phyloP scores from a whole-genome alignment of 345 rosid species.

The Fremontodendron californicum region DNA sequence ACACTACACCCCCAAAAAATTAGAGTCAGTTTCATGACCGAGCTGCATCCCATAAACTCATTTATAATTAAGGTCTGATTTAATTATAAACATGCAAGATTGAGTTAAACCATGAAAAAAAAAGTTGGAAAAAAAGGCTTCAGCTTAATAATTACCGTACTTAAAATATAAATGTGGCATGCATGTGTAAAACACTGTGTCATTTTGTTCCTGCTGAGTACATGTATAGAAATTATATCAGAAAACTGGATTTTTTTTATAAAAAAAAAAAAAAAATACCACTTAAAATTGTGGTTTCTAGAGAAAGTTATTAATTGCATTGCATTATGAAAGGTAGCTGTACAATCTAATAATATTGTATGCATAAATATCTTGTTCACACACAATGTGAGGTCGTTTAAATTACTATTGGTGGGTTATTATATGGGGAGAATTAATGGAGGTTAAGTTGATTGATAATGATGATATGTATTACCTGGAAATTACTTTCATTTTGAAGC shows the following conservation, averaged over 20 bases:
- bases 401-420: not conserved
- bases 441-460: not conserved
- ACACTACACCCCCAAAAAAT: not conserved
- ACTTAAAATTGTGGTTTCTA: not conserved
- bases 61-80: slow-evolving; percentile 6
- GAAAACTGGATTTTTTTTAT: not conserved
- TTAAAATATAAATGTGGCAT: slow-evolving; percentile 17
- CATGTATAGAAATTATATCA: not conserved
- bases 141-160: slow-evolving; percentile 7
- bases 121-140: not conserved
- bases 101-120: not conserved
- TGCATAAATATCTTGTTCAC: not conserved
- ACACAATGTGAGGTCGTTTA: not conserved
- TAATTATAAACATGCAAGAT: slow-evolving; percentile 5
- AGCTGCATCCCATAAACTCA: slow-evolving; percentile 2
- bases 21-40: not conserved
- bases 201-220: slow-evolving; percentile 8
- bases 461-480: slow-evolving; percentile 55
- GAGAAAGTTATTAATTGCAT: not conserved
- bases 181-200: slow-evolving; percentile 12
- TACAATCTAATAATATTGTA: not conserved
- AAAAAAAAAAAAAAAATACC: not conserved
- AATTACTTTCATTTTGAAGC: slow-evolving; percentile 72
- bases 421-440: not conserved
- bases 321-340: not conserved